Percentiles rank a stretch among this genome's conserved stretches.
These are phyloP conservation scores for Penicillium sp. DNA, from an alignment of 2,329 filamentous ascomycete genomes.

Conservation along the genomic window DNA sequence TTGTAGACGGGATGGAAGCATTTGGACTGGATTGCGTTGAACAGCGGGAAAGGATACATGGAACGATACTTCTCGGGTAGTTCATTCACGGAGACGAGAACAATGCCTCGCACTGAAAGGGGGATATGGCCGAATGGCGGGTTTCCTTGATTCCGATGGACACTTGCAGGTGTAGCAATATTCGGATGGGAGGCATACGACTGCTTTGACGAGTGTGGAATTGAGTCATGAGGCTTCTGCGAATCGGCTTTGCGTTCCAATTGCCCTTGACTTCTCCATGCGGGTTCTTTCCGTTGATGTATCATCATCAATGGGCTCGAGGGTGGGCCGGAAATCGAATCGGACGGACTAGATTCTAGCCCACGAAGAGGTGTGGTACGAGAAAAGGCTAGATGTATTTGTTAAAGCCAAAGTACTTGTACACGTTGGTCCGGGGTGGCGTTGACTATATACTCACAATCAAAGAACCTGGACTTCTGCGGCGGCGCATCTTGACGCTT, in stretches of 20 bases:
- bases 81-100: slow-evolving; percentile 62
- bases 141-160: slow-evolving; percentile 2
- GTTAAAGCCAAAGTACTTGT: slow-evolving; percentile 5
- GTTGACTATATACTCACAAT: slow-evolving; percentile 31
- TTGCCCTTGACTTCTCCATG: slow-evolving; percentile 10
- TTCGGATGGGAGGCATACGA: slow-evolving; percentile 1
- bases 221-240: slow-evolving; percentile 6
- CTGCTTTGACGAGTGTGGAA: slow-evolving; percentile 4
- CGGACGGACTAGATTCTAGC: slow-evolving; percentile 38
- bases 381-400: slow-evolving; percentile 26
- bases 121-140: slow-evolving; percentile 36
- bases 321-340: slow-evolving; percentile 27
- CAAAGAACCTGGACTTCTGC: slow-evolving; percentile 39
- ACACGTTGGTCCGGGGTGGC: not conserved
- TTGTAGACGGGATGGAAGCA: slow-evolving; percentile 72
- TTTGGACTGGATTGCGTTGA: slow-evolving; percentile 84
- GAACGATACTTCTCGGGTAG: slow-evolving; percentile 73
- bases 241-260: not conserved
- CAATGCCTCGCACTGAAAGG: slow-evolving; percentile 62
- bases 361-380: slow-evolving; percentile 32
- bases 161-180: not conserved
- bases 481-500: slow-evolving; percentile 12
- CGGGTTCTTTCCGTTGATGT: slow-evolving; percentile 14
- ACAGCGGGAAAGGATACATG: slow-evolving; percentile 74
- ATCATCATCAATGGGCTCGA: slow-evolving; percentile 44